Evolutionary conservation across 2,329 filamentous ascomycete genomes (phyloP), one percentile per base, ranked within the genome.

Genomic region (Colletotrichum sojae): DNA sequence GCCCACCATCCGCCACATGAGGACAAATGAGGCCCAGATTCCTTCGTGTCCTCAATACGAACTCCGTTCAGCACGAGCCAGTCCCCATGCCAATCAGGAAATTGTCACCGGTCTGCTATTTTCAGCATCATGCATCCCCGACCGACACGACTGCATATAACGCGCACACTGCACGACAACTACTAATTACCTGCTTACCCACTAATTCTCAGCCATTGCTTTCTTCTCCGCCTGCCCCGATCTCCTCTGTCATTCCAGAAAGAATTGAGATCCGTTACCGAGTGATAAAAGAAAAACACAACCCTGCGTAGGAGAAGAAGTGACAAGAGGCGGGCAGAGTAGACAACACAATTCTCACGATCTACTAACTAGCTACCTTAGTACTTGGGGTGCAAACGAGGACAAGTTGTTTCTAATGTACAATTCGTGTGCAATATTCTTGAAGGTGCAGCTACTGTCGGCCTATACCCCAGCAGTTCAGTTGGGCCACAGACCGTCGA

Each of bases 11-110:
- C 48, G 13, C 40, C 16, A 36, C 45, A 46, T 46, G 43, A 46
- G 20, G 39, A 3, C n/a, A 52, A 31, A 22, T 22, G 22, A 40
- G 55, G 20, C n/a, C 20, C 18, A 13, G 52, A 52, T 53, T 67
- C 61, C 66, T 69, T 66, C 66, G 40, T 55, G 25, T 36, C 22
- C 20, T 18, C 13, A 60, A 69, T 66, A 69, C 66, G 66, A 69
- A 69, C 48, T 65, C 15, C 31, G 31, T 36, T 9, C 22, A 51
- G 62, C 62, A 69, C 66, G 45, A 55, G 55, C 62, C 66, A 60
- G 39, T 60, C 40, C 22, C 49, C 55, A 43, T 49, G 18, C 22
- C 6, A 10, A 61, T 18, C 55, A 36, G 31, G 31, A 8, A 8
- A 36, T 36, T 27, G 10, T 27, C 53, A 45, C 25, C 48, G 40